Conservation (phyloP, 2,329 filamentous ascomycete genomes). For the Aspergillaceae sp. region DNA sequence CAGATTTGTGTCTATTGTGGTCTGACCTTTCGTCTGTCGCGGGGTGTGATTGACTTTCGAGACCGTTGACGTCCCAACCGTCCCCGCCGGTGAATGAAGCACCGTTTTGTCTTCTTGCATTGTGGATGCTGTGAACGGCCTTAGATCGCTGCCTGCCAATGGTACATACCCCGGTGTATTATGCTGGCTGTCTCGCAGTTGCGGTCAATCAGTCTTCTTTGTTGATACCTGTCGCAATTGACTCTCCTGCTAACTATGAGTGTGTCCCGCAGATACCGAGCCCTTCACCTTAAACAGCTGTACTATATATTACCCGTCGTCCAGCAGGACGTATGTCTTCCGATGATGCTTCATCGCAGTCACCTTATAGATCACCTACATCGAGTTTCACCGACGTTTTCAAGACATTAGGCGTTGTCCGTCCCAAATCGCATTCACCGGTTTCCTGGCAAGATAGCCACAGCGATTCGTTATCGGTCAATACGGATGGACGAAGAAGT, state of each 20-base stretch:
- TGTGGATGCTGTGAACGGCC: constrained; percentile 5
- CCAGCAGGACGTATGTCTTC: constrained; percentile 32
- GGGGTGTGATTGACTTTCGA: not conserved
- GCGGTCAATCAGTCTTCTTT: not conserved
- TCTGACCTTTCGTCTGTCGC: not conserved
- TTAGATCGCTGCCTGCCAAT: constrained; percentile 7
- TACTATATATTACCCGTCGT: constrained; percentile 8
- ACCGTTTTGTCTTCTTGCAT: constrained; percentile 5
- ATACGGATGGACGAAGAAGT: constrained; percentile 26
- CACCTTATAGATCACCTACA: constrained; percentile 28
- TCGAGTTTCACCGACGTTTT: constrained; percentile 37
- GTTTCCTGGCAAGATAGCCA: constrained; percentile 23
- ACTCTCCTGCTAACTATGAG: not conserved
- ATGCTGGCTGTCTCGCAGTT: not conserved
- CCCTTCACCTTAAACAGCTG: constrained; percentile 7
- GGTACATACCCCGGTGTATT: constrained; percentile 4
- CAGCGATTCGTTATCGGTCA: constrained; percentile 21
- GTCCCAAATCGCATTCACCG: constrained; percentile 32
- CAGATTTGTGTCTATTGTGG: not conserved
- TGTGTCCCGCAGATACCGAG: constrained; percentile 11
- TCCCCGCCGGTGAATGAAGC: constrained; percentile 1
- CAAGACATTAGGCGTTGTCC: constrained; percentile 33
- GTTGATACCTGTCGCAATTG: not conserved
- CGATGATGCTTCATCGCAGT: constrained; percentile 32
- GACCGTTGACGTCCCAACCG: not conserved